These are phyloP conservation scores for Geum urbanum DNA, from an alignment of 306 rosid genomes.

Conservation along the genomic window DNA sequence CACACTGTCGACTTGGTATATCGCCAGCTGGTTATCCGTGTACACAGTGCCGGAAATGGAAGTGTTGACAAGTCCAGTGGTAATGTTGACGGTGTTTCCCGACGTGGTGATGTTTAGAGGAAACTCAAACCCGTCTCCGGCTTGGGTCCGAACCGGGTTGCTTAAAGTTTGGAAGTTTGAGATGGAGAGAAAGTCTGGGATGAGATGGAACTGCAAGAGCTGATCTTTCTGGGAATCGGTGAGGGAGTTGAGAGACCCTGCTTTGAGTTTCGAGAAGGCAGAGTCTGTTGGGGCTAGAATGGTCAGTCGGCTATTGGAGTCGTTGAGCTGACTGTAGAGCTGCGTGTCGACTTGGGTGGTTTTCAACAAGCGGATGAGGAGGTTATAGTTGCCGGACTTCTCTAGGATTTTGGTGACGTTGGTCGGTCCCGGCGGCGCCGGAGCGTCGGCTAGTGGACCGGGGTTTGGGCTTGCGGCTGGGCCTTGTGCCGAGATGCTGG, in stretches of 20 bases:
- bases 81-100: conserved; percentile 51
- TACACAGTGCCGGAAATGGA: conserved; percentile 52
- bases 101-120: conserved; percentile 47
- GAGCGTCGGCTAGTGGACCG: conserved; percentile 24
- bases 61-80: conserved; percentile 66
- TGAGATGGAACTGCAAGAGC: conserved; percentile 55
- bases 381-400: conserved; percentile 54
- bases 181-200: conserved; percentile 39
- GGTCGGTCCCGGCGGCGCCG: conserved; percentile 42
- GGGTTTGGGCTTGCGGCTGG: conserved; percentile 10
- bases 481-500: conserved; percentile 18
- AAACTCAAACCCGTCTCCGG: conserved; percentile 50
- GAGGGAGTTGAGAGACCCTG: conserved; percentile 61
- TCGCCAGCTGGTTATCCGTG: conserved; percentile 43
- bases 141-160: conserved; percentile 67
- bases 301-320: conserved; percentile 47
- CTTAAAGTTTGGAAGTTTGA: conserved; percentile 62
- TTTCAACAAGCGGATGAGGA: conserved; percentile 49
- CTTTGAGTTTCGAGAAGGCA: conserved; percentile 55
- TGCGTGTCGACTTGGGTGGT: conserved; percentile 49
- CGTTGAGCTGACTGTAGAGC: conserved; percentile 48
- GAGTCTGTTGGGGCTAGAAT: conserved; percentile 57
- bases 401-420: conserved; percentile 49
- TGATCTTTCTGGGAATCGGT: conserved; percentile 49
- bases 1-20: conserved; percentile 54